Evolutionary conservation across 176 grass and related monocot species (phyloP), one percentile per base, ranked within the genome.

Genomic region (Guadua angustifolia): DNA sequence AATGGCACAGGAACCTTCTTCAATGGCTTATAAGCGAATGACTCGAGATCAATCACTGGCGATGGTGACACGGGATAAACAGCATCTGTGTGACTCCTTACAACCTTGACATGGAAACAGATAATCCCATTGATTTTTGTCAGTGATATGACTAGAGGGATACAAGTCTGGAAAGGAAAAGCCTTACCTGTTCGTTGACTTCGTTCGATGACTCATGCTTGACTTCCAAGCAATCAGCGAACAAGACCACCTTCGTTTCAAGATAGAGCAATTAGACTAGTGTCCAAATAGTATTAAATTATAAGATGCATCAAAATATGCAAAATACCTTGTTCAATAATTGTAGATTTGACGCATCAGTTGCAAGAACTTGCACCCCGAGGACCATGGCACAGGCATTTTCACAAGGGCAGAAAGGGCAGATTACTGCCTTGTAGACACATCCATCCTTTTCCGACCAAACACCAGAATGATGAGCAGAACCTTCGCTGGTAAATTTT

Each of bases 381-480:
- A 98, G 89, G 72, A 35, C 73, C 2, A 8, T 78, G 35, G 26
- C 26, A 59, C 51, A 84, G 25, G 43, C 13, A 32, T 80, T 91
- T 79, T 82, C 60, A 51, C 69, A 75, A 67, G 64, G 80, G 63
- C 91, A 98, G 75, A 86, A 88, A 53, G 81, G 87, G 38, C 95
- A 98, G 17, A 32, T 81, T 40, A 93, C 56, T 72, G 83, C 58
- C 58, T 70, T 94, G 84, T 90, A 98, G 22, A 98, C 93, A 51
- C 93, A 95, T 45, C 95, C 92, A 92, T 98, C 93, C 76, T 88
- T 86, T 83, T 88, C 87, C 25, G 87, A 98, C 95, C 95, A 98
- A 55, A 95, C 38, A 74, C 61, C 86, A 60, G 78, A 88, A 38
- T 66, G 51, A 60, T 85, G 22, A 68, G 50, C 60, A 78, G 71